Evolutionary conservation across 2,329 filamentous ascomycete genomes (phyloP).

Genomic region (Capronia americana): DNA sequence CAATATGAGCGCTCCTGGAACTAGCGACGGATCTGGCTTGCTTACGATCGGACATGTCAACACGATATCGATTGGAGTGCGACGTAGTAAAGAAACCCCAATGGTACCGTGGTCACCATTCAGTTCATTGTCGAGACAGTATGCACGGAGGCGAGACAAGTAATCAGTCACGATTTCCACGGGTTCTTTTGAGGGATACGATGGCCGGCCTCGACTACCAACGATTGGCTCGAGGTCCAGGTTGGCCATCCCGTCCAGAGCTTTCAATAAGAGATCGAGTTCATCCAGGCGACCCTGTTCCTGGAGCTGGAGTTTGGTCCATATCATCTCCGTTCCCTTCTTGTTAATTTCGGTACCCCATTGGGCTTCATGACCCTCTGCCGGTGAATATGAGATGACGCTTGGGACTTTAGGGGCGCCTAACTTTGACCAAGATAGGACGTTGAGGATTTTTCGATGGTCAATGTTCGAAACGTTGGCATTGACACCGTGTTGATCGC

Average conservation of each 20-base stretch:
- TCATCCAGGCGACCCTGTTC: background rate
- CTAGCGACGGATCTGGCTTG: background rate
- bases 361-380: background rate
- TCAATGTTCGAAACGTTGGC: background rate
- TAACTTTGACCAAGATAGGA: background rate
- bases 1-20: background rate
- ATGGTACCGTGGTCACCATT: background rate
- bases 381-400: background rate
- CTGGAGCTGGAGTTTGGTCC: constrained; percentile 6
- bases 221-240: background rate
- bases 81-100: background rate
- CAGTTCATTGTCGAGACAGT: background rate
- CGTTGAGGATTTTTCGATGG: background rate
- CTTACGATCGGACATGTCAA: constrained; percentile 1
- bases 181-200: background rate
- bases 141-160: background rate
- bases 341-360: background rate
- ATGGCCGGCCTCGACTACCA: background rate
- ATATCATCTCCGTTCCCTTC: background rate
- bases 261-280: background rate
- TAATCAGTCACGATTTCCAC: background rate
- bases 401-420: background rate
- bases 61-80: constrained; percentile 1
- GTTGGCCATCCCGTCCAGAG: constrained; percentile 4
- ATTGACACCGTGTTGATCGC: background rate